phyloP scores from a whole-genome alignment of 2,329 filamentous ascomycete species.

The Cercospora janseana region DNA sequence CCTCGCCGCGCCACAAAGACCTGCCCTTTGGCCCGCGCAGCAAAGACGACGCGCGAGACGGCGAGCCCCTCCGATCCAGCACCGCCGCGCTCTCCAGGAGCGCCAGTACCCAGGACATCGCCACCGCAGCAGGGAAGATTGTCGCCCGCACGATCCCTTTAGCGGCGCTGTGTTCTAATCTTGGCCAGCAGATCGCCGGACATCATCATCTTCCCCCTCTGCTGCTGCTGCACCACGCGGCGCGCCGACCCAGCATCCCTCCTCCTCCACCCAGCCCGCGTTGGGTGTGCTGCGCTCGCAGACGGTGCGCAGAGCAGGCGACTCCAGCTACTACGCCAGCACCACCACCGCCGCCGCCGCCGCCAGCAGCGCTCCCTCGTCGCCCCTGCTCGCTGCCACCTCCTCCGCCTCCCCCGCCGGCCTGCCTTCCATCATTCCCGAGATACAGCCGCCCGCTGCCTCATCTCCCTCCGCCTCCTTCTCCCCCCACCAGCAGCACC shows the following conservation, averaged over 20 bases:
- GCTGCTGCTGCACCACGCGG: no score
- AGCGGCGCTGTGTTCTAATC: slow-evolving; percentile 8
- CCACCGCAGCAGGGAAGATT: slow-evolving; percentile 7
- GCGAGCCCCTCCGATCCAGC: slow-evolving; percentile 6
- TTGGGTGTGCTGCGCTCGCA: slow-evolving; percentile 30
- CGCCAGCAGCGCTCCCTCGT: no score
- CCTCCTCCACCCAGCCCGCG: slow-evolving; percentile 17
- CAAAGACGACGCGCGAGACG: slow-evolving; percentile 6
- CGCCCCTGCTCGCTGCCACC: no score
- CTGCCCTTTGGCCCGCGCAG: slow-evolving; percentile 8
- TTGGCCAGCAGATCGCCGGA: slow-evolving; percentile 6
- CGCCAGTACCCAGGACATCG: slow-evolving; percentile 9
- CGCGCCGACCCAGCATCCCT: not conserved
- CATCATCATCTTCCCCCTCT: slow-evolving; percentile 8
- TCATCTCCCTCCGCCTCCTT: slow-evolving; percentile 32
- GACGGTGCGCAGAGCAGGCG: slow-evolving; percentile 29
- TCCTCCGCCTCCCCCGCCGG: slow-evolving; percentile 1
- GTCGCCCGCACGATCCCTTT: slow-evolving; percentile 12
- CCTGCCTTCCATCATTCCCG: slow-evolving; percentile 7
- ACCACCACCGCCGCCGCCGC: slow-evolving; percentile 1
- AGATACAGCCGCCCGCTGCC: slow-evolving; percentile 20
- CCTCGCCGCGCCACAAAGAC: slow-evolving; percentile 2
- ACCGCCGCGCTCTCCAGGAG: not conserved
- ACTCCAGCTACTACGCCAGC: slow-evolving; percentile 10
- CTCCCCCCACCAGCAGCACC: no score